phyloP scores from a whole-genome alignment of 768 basidiomycete genomes.

The Rossbeevera mucosa region DNA sequence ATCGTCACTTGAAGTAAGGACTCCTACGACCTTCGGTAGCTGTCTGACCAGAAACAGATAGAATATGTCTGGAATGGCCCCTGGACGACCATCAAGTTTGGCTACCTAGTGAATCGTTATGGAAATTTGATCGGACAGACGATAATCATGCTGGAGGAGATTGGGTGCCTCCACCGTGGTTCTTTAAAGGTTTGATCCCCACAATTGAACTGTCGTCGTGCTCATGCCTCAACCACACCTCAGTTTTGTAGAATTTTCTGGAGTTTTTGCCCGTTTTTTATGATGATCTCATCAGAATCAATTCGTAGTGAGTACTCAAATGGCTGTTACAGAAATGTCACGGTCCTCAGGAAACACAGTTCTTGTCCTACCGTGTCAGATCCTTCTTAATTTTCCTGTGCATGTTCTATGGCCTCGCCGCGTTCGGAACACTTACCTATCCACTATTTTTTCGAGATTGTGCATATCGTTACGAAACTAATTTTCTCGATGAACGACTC shows the following conservation, averaged over 20 bases:
- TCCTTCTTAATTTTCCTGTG: slow-evolving; percentile 2
- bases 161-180: neutral
- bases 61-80: slow-evolving; percentile 18
- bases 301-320: slow-evolving; percentile 1
- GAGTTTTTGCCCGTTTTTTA: slow-evolving; percentile 6
- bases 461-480: neutral
- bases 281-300: slow-evolving; percentile 12
- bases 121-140: slow-evolving; percentile 15
- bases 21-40: too few relatives aligned
- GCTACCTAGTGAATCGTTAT: slow-evolving; percentile 18
- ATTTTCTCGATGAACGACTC: neutral
- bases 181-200: slow-evolving; percentile 2
- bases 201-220: neutral
- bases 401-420: neutral
- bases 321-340: too few relatives aligned
- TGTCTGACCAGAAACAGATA: neutral
- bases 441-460: neutral
- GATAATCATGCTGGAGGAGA: slow-evolving; percentile 3
- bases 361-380: slow-evolving; percentile 7
- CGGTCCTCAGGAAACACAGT: slow-evolving; percentile 4
- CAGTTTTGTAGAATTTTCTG: slow-evolving; percentile 8
- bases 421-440: neutral
- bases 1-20: slow-evolving; percentile 8
- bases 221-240: neutral
- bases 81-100: slow-evolving; percentile 11